Conservation (phyloP, 1,139 yeast species). For the Magnusiomyces clavatus region DNA sequence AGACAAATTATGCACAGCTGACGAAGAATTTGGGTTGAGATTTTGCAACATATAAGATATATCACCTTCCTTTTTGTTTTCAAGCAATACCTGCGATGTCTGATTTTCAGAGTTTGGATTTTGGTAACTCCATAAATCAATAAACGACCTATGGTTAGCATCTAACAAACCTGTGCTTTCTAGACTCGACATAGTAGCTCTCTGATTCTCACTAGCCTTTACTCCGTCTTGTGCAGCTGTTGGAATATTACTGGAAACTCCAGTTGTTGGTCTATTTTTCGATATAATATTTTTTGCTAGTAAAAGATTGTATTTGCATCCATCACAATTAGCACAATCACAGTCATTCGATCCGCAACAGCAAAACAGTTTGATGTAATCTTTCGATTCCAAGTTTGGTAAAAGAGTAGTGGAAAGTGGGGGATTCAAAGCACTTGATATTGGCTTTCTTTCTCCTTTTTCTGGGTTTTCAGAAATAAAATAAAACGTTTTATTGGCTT, state of each 20-base stretch:
- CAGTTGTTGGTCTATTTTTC: background rate
- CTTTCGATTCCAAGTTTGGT: background rate
- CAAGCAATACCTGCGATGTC: too few relatives aligned
- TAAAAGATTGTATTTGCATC: background rate
- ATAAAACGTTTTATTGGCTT: background rate
- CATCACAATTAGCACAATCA: slow-evolving; percentile 3
- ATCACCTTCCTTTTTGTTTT: too few relatives aligned
- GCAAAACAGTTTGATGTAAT: background rate
- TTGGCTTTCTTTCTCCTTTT: background rate
- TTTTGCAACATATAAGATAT: too few relatives aligned
- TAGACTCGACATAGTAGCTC: too few relatives aligned
- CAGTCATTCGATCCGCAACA: slow-evolving; percentile 4
- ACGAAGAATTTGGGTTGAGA: too few relatives aligned
- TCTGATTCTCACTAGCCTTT: too few relatives aligned
- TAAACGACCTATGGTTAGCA: too few relatives aligned
- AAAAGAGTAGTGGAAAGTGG: background rate
- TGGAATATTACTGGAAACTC: background rate
- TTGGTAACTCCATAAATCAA: too few relatives aligned
- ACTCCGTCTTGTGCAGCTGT: too few relatives aligned
- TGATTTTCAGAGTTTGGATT: too few relatives aligned
- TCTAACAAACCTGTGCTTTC: too few relatives aligned
- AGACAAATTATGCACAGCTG: too few relatives aligned
- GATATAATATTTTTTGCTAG: background rate
- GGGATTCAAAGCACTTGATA: background rate
- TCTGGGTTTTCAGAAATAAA: slow-evolving; percentile 5